Percentiles rank a stretch among this genome's conserved stretches.
Conservation (phyloP, 768 basidiomycete species). For the Serendipita sp. region DNA sequence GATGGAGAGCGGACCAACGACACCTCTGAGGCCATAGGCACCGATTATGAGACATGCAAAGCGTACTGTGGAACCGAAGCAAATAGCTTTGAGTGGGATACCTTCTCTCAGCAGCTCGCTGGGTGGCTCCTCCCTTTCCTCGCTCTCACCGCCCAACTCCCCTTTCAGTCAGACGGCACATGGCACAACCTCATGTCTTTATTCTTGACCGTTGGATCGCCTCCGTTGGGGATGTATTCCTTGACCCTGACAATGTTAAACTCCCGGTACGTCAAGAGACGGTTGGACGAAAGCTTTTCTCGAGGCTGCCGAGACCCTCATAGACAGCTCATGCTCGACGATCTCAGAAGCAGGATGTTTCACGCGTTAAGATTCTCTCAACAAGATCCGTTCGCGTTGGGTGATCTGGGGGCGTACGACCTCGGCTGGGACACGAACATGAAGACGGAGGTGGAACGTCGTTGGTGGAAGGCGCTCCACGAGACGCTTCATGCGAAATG, state of each 20-base stretch:
- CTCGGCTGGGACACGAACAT: background rate
- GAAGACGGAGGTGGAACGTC: background rate
- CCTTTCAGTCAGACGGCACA: background rate
- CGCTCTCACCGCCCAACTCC: background rate
- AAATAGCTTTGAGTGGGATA: background rate
- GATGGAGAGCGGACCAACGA: background rate
- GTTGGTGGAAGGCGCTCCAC: background rate
- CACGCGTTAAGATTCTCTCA: background rate
- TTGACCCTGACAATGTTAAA: background rate
- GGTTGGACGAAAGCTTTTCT: background rate
- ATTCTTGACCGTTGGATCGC: background rate
- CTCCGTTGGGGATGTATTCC: background rate
- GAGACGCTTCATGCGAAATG: background rate
- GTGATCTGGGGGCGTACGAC: background rate
- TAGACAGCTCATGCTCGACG: background rate
- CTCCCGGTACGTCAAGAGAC: background rate
- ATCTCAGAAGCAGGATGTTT: background rate
- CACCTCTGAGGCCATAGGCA: background rate
- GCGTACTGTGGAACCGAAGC: background rate
- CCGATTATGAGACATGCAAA: background rate
- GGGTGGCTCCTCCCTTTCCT: background rate
- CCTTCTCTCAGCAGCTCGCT: background rate
- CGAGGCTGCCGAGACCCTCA: background rate
- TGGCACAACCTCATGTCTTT: background rate
- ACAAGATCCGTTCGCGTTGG: background rate